These are phyloP conservation scores for Thalassiosira profunda DNA, from an alignment of 108 stramenopile species.

Conservation along the genomic window DNA sequence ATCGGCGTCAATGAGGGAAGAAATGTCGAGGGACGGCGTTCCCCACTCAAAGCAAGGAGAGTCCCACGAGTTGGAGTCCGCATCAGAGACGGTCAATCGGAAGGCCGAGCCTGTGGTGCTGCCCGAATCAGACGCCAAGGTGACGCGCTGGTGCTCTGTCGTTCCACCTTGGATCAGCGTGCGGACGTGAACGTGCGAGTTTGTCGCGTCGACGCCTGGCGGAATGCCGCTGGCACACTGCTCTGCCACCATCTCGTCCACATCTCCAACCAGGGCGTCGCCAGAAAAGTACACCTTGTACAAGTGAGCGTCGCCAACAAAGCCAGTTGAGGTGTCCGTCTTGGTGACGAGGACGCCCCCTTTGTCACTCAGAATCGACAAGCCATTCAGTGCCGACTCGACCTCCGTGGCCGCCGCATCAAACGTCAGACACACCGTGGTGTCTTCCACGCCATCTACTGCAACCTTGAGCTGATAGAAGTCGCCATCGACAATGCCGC, in stretches of 20 bases:
- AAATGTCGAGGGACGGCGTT: conserved; percentile 50
- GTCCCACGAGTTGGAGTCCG: conserved; percentile 33
- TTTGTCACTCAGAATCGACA: conserved; percentile 38
- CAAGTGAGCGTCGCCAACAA: conserved; percentile 62
- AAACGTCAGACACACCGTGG: conserved; percentile 64
- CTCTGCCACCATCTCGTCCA: conserved; percentile 49
- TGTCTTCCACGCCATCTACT: conserved; percentile 39
- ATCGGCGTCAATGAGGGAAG: conserved; percentile 54
- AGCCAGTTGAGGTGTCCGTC: conserved; percentile 44
- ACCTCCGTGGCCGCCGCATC: conserved; percentile 63
- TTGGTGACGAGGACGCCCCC: conserved; percentile 60
- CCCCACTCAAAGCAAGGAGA: conserved; percentile 66
- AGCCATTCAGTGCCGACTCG: conserved; percentile 49
- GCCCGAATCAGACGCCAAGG: conserved; percentile 64
- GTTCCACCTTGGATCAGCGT: conserved; percentile 74
- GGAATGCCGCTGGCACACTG: conserved; percentile 26
- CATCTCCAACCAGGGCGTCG: conserved; percentile 56
- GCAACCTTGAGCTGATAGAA: conserved; percentile 42
- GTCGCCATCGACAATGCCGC: conserved; percentile 21
- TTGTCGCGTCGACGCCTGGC: conserved; percentile 38
- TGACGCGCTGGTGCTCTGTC: conserved; percentile 64
- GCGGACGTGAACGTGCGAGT: conserved; percentile 46
- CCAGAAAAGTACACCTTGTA: conserved; percentile 79
- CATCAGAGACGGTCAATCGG: conserved; percentile 37
- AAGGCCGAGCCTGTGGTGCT: conserved; percentile 46